Conservation (phyloP, 257 asterid genomes). For the Rhazya stricta region DNA sequence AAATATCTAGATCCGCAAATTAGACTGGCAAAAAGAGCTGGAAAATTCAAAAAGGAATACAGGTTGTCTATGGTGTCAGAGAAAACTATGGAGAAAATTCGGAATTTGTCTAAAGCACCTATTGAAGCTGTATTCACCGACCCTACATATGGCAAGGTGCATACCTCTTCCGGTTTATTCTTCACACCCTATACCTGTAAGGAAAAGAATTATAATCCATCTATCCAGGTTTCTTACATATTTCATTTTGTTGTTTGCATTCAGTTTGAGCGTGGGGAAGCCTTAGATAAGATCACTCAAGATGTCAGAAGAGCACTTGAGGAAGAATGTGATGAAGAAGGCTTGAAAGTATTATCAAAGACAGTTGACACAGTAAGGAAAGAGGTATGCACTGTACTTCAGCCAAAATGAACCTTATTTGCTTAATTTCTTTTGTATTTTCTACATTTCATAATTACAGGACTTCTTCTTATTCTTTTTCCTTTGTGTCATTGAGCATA, state of each 20-base stretch:
- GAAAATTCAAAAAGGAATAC: constrained; percentile 77
- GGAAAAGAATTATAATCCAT: not conserved
- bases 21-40: constrained; percentile 83
- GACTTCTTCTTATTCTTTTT: not conserved
- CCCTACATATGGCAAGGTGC: constrained; percentile 92
- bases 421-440: not conserved
- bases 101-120: constrained; percentile 75
- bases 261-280: constrained; percentile 95
- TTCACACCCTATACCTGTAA: not conserved
- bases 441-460: not conserved
- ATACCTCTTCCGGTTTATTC: constrained; percentile 3
- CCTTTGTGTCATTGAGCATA: not conserved
- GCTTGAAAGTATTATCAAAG: constrained; percentile 68
- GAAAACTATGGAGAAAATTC: constrained; percentile 63
- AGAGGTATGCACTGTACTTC: constrained; percentile 46
- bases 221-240: constrained; percentile 15
- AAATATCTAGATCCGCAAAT: constrained; percentile 89
- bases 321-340: constrained; percentile 83
- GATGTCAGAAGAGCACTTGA: constrained; percentile 63
- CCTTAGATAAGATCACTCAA: constrained; percentile 74
- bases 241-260: constrained; percentile 21
- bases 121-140: constrained; percentile 85
- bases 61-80: constrained; percentile 70
- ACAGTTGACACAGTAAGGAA: constrained; percentile 85
- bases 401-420: not conserved